phyloP scores from a whole-genome alignment of 2,329 filamentous ascomycete genomes.

The Exophiala calicioides region DNA sequence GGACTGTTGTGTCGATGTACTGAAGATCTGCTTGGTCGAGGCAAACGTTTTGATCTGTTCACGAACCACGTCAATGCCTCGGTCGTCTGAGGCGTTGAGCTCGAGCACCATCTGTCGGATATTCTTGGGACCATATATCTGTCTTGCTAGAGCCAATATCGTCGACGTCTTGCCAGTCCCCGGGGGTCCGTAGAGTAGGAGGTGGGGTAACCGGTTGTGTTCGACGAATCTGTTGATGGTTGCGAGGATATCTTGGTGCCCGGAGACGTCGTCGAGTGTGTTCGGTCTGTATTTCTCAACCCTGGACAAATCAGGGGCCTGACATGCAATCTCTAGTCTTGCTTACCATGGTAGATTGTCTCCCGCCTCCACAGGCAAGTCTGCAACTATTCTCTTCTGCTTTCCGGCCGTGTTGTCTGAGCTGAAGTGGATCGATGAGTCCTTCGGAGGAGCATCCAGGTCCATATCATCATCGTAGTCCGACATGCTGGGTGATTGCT shows the following conservation, averaged over 20 bases:
- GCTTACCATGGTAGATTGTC: conserved; percentile 86
- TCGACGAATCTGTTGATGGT: conserved; percentile 99
- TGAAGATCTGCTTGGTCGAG: conserved; percentile 91
- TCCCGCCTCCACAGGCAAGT: conserved; percentile 89
- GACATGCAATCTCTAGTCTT: conserved; percentile 8
- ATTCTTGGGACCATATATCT: conserved; percentile 89
- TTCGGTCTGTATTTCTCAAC: conserved; percentile 96
- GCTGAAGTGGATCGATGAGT: conserved; percentile 65
- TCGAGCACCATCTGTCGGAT: conserved; percentile 98
- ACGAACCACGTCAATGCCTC: conserved; percentile 95
- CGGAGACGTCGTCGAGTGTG: conserved; percentile 87
- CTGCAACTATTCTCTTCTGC: conserved; percentile 88
- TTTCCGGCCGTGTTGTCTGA: conserved; percentile 71
- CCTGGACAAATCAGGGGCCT: conserved; percentile 51
- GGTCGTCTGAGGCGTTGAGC: conserved; percentile 93
- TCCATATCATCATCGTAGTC: conserved; percentile 69
- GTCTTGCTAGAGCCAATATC: conserved; percentile 84
- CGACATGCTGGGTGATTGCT: conserved; percentile 48
- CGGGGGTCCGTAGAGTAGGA: conserved; percentile 93
- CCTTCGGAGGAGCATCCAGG: conserved; percentile 58
- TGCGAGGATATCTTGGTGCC: conserved; percentile 93
- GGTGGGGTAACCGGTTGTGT: conserved; percentile 87
- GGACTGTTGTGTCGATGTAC: conserved; percentile 52
- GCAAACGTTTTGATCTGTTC: conserved; percentile 99
- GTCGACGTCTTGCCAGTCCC: conserved; percentile 98